Conservation (phyloP, 306 rosid genomes). For the Lagenaria siceraria region DNA sequence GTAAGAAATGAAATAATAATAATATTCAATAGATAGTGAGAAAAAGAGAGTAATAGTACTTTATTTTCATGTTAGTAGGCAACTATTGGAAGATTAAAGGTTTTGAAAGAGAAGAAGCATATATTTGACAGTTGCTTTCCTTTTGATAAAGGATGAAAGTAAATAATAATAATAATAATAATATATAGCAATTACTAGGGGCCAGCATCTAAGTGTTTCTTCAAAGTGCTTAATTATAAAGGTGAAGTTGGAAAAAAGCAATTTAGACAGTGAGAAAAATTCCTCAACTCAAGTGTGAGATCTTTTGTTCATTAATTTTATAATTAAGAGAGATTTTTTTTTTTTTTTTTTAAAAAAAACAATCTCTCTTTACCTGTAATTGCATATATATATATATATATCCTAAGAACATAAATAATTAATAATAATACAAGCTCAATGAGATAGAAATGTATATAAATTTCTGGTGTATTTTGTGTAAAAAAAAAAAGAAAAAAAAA, state of each 20-base stretch:
- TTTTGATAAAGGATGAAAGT: neutral
- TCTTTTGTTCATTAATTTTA: neutral
- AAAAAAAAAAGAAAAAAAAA: neutral
- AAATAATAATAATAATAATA: neutral
- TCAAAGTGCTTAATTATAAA: neutral
- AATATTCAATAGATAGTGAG: neutral
- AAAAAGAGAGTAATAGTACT: neutral
- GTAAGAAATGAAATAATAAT: neutral
- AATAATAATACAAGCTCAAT: neutral
- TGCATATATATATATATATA: neutral
- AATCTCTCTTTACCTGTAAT: neutral
- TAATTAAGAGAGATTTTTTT: neutral
- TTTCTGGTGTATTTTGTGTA: conserved; percentile 9
- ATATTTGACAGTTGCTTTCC: neutral
- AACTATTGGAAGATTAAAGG: neutral
- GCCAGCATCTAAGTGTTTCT: neutral
- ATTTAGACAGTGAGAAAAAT: neutral
- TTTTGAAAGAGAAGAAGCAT: neutral
- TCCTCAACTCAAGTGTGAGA: neutral
- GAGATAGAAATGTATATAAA: neutral
- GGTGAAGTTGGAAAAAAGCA: neutral
- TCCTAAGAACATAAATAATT: neutral
- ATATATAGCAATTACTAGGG: too few species aligned
- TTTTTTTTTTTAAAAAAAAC: neutral
- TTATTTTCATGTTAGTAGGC: neutral